phyloP scores from a whole-genome alignment of 1,284 basidiomycete genomes.

The Sphaerobolus stellatus region DNA sequence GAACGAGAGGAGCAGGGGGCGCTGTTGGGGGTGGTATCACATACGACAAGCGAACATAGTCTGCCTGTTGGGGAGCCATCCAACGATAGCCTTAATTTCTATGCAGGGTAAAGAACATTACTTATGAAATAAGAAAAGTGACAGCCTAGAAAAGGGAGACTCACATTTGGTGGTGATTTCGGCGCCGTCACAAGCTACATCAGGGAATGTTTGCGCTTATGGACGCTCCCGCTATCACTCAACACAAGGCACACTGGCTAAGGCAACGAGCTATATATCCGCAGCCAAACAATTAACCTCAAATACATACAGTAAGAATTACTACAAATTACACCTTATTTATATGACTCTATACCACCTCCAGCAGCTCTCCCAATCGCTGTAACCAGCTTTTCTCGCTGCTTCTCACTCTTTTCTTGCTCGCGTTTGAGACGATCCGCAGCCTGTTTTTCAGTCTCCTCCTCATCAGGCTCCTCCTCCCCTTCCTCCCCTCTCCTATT shows the following conservation, averaged over 20 bases:
- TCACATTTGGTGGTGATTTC: background rate
- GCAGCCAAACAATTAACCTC: no score
- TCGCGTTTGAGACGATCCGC: background rate
- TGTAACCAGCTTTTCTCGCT: slow-evolving; percentile 5
- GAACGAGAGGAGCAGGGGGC: slow-evolving; percentile 62
- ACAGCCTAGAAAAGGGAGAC: no score
- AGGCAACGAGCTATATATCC: no score
- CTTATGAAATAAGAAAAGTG: no score
- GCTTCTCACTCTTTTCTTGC: background rate
- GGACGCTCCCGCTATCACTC: no score
- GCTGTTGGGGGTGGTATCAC: slow-evolving; percentile 74
- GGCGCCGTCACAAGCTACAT: background rate
- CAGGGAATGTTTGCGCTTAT: no score
- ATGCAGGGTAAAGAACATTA: no score
- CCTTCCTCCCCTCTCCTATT: slow-evolving; percentile 2
- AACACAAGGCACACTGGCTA: no score
- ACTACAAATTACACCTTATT: slow-evolving; percentile 1
- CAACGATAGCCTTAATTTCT: no score
- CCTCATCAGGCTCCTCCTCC: background rate
- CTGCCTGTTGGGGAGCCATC: slow-evolving; percentile 19
- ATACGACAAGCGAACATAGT: slow-evolving; percentile 68
- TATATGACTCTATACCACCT: slow-evolving; percentile 8
- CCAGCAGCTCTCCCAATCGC: slow-evolving; percentile 13
- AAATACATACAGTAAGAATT: no score
- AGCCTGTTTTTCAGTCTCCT: no score